Base-by-base conservation (phyloP, 371 early-diverging fungal species). In the Phascolomyces articulosus region DNA sequence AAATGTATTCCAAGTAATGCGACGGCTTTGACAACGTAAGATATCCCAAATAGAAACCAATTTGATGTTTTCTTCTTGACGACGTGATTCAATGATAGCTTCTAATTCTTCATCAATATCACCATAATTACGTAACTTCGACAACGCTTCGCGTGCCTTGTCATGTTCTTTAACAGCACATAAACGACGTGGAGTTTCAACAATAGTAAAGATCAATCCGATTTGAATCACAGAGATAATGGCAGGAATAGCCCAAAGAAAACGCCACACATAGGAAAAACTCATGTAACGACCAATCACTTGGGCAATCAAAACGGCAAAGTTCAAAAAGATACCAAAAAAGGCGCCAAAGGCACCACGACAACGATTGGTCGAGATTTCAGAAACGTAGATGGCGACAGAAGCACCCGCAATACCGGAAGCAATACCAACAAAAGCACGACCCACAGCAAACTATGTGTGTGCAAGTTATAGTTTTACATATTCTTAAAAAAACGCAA, bases 341-440 rank as follows among this genome's bases (percentile, higher is more conserved):
- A 80, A 60, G 40, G 67, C 68, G 15, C 80, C 91, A 54, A 93
- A 78, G 4, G 87, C 82, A 40, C 97, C 98, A 28, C 95, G 87
- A 48, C 77, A 75, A 24, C 79, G 77, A 9, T 83, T 75, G 0
- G 97, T 92, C 6, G 96, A 85, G 29, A 97, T 86, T 73, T 96
- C 95, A 9, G 90, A 85, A 27, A 97, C 82, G 73, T 96, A 98
- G 61, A 91, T 81, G 4, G 76, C 74, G 23, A 74, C 74, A 24
- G 76, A 75, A 21, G 80, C 73, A 20, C 80, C 80, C 18, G 71
- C 69, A 69, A 87, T 82, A 23, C 97, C 98, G 44, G 89, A 84
- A 10, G 89, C 96, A 57, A 97, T 56, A 53, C 99, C 99, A 29
- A 88, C 86, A 34, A 97, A 60, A 63, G 95, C 83, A 48, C 99